These are phyloP conservation scores for Spinacia oleracea DNA, from an alignment of 179 eudicot species.

Conservation along the genomic window DNA sequence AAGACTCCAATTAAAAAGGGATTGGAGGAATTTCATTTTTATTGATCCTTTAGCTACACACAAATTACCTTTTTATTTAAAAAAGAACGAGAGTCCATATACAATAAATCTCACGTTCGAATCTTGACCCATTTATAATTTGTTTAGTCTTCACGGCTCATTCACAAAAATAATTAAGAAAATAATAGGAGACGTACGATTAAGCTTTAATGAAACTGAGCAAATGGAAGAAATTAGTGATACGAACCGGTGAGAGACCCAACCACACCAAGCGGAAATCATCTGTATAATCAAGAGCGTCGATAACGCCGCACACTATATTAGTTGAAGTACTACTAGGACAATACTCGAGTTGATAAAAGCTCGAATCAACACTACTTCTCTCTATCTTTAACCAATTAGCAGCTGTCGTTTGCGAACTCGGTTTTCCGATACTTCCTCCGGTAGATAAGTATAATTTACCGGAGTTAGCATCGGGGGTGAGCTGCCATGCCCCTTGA, in stretches of 20 bases:
- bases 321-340: neutral
- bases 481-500: conserved; percentile 1
- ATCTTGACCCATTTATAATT: too few species aligned
- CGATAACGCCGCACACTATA: neutral
- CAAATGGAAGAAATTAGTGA: neutral
- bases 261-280: neutral
- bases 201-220: conserved; percentile 14
- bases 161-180: too few species aligned
- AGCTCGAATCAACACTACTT: neutral
- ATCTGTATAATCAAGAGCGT: neutral
- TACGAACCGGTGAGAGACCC: neutral
- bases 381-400: neutral
- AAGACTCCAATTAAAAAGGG: too few species aligned
- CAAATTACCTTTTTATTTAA: too few species aligned
- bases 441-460: neutral
- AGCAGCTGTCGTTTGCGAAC: neutral
- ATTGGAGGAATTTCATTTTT: too few species aligned
- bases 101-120: too few species aligned
- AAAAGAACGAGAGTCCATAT: too few species aligned
- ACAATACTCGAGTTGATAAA: conserved; percentile 5
- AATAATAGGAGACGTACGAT: neutral
- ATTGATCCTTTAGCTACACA: too few species aligned
- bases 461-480: neutral
- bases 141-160: too few species aligned
- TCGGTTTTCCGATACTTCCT: neutral